Evolutionary conservation across 176 grass and related monocot genomes (phyloP).

Genomic region (Oropetium thomaeum): DNA sequence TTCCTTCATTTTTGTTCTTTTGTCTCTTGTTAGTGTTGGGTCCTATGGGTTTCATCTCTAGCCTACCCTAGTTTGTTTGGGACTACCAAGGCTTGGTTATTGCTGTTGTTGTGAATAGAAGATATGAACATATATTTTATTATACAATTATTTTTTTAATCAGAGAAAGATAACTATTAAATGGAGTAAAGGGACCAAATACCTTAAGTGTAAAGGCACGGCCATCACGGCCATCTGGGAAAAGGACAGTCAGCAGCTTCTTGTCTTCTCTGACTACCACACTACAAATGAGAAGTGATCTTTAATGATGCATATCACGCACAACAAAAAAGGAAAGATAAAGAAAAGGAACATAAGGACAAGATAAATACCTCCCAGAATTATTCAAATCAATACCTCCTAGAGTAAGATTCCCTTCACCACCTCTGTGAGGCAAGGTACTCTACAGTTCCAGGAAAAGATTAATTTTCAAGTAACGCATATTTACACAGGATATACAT

Average conservation of each 20-base stretch:
- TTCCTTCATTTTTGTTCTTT: too few species aligned
- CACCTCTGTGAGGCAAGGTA: constrained; percentile 85
- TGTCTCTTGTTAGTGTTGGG: too few species aligned
- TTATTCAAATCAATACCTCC: constrained; percentile 99
- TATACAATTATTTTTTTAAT: not conserved
- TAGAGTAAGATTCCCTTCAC: constrained; percentile 90
- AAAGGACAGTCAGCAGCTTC: constrained; percentile 91
- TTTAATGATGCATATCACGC: constrained; percentile 10
- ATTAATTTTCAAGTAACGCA: constrained; percentile 16
- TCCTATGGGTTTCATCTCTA: too few species aligned
- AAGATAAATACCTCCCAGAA: constrained; percentile 88
- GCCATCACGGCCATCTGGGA: constrained; percentile 98
- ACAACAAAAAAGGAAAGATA: not conserved
- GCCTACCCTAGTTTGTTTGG: too few species aligned
- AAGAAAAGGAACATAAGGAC: constrained; percentile 12
- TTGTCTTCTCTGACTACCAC: constrained; percentile 99
- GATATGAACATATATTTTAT: not conserved
- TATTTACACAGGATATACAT: constrained; percentile 26
- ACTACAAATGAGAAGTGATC: constrained; percentile 44
- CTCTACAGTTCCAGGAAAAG: constrained; percentile 53
- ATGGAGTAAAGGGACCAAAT: not conserved
- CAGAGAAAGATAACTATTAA: constrained; percentile 6
- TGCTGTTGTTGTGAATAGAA: too few species aligned
- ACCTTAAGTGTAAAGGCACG: constrained; percentile 99
- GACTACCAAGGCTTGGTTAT: too few species aligned